phyloP scores from a whole-genome alignment of 2,329 filamentous ascomycete genomes.

The Clonostachys sp. region DNA sequence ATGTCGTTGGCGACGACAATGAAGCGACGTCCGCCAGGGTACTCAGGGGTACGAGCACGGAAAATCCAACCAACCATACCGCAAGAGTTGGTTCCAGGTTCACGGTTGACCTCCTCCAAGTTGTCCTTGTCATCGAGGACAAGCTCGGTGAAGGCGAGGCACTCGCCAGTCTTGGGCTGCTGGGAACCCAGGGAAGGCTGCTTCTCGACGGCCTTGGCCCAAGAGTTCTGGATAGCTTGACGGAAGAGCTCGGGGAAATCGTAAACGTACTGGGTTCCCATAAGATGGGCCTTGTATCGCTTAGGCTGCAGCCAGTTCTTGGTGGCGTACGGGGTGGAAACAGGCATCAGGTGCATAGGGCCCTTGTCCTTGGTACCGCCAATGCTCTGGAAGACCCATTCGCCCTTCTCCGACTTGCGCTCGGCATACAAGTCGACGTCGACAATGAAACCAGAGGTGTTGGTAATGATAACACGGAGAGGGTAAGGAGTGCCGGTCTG shows the following conservation, averaged over 20 bases:
- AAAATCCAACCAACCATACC: conserved; percentile 99
- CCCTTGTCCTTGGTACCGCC: conserved; percentile 93
- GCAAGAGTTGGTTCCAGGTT: conserved; percentile 90
- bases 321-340: conserved; percentile 89
- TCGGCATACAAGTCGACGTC: conserved; percentile 97
- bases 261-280: conserved; percentile 99
- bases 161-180: conserved; percentile 82
- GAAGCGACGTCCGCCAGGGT: conserved; percentile 86
- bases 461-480: conserved; percentile 92
- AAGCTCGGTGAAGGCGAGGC: conserved; percentile 89
- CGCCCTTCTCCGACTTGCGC: conserved; percentile 95
- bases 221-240: conserved; percentile 94
- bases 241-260: conserved; percentile 99
- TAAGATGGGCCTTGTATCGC: conserved; percentile 97
- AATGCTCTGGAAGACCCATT: conserved; percentile 98
- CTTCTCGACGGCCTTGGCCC: conserved; percentile 71
- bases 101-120: conserved; percentile 86
- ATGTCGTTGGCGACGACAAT: conserved; percentile 99
- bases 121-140: conserved; percentile 93
- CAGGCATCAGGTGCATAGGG: conserved; percentile 87
- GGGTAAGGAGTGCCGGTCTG: conserved; percentile 80
- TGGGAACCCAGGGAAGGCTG: conserved; percentile 72
- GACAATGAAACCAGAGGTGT: conserved; percentile 96
- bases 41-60: conserved; percentile 91
- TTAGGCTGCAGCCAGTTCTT: conserved; percentile 99